Base-by-base conservation (phyloP, 192 early-diverging fungal species). In the Backusella westeae region DNA sequence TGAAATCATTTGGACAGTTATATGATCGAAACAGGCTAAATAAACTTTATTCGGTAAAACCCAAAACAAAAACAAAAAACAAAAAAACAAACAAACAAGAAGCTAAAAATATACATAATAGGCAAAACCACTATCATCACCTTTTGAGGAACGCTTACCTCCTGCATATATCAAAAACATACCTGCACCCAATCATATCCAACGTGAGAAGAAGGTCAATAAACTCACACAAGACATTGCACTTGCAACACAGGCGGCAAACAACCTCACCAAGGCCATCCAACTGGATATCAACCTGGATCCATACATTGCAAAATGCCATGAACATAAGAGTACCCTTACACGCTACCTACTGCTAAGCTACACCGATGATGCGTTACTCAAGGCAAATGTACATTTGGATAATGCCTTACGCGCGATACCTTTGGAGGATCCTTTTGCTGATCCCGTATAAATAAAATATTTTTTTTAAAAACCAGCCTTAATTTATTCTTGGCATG, bases 181-280 rank as follows among this genome's bases (percentile, higher is more conserved):
- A 69, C 68, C 68, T 39, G 35, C 68, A 41, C 68, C 68, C 6
- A 69, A 69, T 34, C 35, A 69, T 69, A 69, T 69, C 29, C 67
- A 35, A 52, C 56, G 41, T 29, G 72, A 42, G 34, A 53, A 59
- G n/a, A 78, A 69, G 4, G 77, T 74, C 74, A 67, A 75, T 1
- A 79, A 76, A 35, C 76, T 82, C 21, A 77, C 79, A 34, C 63
- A 82, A 42, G 75, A 82, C 26, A 69, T 82, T 46, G 81, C 78
- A 0, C 49, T 82, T 10, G 77, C 81, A n/a, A 76, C 76, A 9
- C 81, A 82, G 10, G 65, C 79, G 3, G 71, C 75, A 17, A 77
- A 82, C 23, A 76, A 79, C 32, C 49, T 82, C 0, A 71, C 70
- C 29, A 79, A 77, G 34, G 75, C 81, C 7, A 41, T 82, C 34